Evolutionary conservation across 2,329 filamentous ascomycete species (phyloP).

Genomic region (Trichoderma sp.): DNA sequence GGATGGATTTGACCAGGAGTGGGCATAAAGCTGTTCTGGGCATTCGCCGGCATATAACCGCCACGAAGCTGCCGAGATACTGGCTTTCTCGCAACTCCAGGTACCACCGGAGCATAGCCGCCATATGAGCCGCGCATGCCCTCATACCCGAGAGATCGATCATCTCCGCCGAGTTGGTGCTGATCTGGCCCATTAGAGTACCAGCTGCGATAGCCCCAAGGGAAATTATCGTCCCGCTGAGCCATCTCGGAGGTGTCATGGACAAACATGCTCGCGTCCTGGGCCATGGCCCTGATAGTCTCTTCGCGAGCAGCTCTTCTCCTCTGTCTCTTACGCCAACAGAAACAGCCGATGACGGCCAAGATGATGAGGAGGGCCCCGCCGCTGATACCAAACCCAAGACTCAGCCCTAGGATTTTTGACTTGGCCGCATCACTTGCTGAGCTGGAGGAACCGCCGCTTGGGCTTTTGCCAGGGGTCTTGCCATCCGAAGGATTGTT

Average conservation of each 20-base stretch:
- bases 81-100: constrained; percentile 43
- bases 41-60: constrained; percentile 41
- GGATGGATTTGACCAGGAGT: constrained; percentile 56
- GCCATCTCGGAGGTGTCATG: constrained; percentile 52
- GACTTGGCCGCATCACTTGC: constrained; percentile 32
- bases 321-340: constrained; percentile 52
- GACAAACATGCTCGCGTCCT: constrained; percentile 53
- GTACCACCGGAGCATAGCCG: constrained; percentile 27
- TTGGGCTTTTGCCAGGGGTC: not conserved
- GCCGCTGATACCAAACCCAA: constrained; percentile 68
- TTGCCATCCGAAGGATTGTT: constrained; percentile 46
- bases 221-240: constrained; percentile 43
- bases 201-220: constrained; percentile 45
- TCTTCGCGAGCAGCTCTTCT: constrained; percentile 49
- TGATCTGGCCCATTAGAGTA: constrained; percentile 52
- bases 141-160: constrained; percentile 55
- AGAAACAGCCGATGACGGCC: constrained; percentile 53
- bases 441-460: constrained; percentile 35
- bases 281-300: constrained; percentile 53
- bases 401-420: constrained; percentile 58
- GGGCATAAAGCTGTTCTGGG: constrained; percentile 36
- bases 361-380: constrained; percentile 52
- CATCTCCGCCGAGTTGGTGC: constrained; percentile 37
- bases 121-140: constrained; percentile 41
- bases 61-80: constrained; percentile 38